Evolutionary conservation across 352 stramenopile species (phyloP).

Genomic region (Globisporangium lucens): DNA sequence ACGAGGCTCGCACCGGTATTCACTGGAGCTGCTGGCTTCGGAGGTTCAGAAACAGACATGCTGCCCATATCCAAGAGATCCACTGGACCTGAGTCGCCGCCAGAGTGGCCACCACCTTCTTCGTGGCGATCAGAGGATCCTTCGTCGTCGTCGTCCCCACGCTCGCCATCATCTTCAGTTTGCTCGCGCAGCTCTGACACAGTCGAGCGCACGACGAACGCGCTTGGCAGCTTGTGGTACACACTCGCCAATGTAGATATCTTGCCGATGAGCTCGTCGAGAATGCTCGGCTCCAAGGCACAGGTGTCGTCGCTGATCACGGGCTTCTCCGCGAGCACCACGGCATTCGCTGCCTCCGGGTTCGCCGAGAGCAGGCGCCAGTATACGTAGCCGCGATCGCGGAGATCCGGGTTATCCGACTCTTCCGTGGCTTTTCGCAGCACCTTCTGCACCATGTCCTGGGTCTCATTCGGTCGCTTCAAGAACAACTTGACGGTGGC

Average conservation of each 20-base stretch:
- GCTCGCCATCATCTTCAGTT: constrained; percentile 55
- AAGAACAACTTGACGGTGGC: constrained; percentile 99
- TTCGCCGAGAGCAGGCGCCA: constrained; percentile 98
- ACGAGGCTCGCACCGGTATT: constrained; percentile 43
- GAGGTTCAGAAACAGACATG: constrained; percentile 69
- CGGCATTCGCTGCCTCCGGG: constrained; percentile 96
- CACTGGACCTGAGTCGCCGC: constrained; percentile 30
- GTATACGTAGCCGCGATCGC: constrained; percentile 99
- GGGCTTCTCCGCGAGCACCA: constrained; percentile 98
- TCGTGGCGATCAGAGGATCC: constrained; percentile 53
- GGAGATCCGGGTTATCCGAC: constrained; percentile 97
- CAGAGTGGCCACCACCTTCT: constrained; percentile 28
- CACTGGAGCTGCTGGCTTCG: constrained; percentile 24
- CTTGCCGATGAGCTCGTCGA: constrained; percentile 96
- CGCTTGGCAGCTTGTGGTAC: constrained; percentile 95
- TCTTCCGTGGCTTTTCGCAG: constrained; percentile 98
- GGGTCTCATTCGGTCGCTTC: constrained; percentile 92
- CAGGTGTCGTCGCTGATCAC: constrained; percentile 99
- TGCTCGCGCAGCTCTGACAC: constrained; percentile 72
- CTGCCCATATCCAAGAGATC: constrained; percentile 84
- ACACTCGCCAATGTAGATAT: constrained; percentile 97
- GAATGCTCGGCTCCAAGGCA: constrained; percentile 90
- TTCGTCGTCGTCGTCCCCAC: constrained; percentile 54
- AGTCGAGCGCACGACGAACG: constrained; percentile 83
- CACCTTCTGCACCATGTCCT: constrained; percentile 97